These are phyloP conservation scores for Puccinia coronata DNA, from an alignment of 1,284 basidiomycete genomes.

Conservation along the genomic window DNA sequence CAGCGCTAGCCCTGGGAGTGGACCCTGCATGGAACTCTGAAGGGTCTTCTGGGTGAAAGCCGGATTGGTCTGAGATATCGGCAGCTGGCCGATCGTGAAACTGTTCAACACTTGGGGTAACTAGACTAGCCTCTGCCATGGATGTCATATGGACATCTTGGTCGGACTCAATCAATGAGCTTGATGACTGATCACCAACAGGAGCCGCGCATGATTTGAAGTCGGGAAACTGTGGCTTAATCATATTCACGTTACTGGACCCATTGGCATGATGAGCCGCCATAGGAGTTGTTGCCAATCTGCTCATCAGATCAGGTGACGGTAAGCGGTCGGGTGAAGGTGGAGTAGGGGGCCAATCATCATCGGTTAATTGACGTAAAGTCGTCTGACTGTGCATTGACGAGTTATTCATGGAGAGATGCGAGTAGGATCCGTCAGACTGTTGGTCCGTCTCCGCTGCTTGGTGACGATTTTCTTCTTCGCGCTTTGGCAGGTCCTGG, in stretches of 20 bases:
- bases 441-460: background rate
- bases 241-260: background rate
- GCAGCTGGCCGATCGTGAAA: constrained; percentile 1
- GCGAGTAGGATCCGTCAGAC: constrained; percentile 24
- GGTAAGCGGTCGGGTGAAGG: constrained; percentile 31
- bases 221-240: constrained; percentile 1
- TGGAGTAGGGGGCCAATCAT: constrained; percentile 32
- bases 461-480: background rate
- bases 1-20: constrained; percentile 23
- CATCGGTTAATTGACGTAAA: constrained; percentile 27
- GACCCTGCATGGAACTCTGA: constrained; percentile 18
- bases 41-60: background rate
- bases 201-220: background rate
- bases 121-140: constrained; percentile 28
- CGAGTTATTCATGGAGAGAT: constrained; percentile 1
- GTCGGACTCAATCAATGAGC: constrained; percentile 17
- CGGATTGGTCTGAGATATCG: background rate
- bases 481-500: background rate
- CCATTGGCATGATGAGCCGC: background rate
- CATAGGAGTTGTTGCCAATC: background rate
- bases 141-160: constrained; percentile 18
- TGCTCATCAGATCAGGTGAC: constrained; percentile 23
- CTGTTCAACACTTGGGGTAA: constrained; percentile 7
- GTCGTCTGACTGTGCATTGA: constrained; percentile 12
- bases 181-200: constrained; percentile 8